phyloP scores from a whole-genome alignment of 2,329 filamentous ascomycete genomes.

The Colletotrichum liaoningense region DNA sequence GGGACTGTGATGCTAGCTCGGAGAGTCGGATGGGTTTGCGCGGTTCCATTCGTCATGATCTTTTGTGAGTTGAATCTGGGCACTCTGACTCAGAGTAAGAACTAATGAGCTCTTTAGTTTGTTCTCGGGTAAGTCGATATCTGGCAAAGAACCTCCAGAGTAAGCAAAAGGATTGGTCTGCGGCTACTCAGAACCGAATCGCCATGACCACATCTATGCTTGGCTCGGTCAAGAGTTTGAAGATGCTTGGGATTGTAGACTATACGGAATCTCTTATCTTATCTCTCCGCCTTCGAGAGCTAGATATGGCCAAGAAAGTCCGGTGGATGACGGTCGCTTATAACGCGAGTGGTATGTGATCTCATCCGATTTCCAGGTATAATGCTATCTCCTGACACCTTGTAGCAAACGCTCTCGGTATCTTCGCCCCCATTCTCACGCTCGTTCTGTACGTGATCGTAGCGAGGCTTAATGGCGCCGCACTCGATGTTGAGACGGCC shows the following conservation, averaged over 20 bases:
- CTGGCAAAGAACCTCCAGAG: constrained; percentile 15
- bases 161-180: constrained; percentile 14
- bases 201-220: constrained; percentile 44
- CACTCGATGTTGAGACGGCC: constrained; percentile 19
- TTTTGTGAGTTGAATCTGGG: constrained; percentile 35
- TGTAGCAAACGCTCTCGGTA: constrained; percentile 36
- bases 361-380: neutral
- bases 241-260: constrained; percentile 48
- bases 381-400: neutral
- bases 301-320: constrained; percentile 33
- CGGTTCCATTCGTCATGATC: constrained; percentile 52
- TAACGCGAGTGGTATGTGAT: constrained; percentile 16
- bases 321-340: constrained; percentile 35
- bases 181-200: constrained; percentile 43
- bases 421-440: constrained; percentile 26
- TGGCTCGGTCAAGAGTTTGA: constrained; percentile 48
- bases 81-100: no score
- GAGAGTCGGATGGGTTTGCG: constrained; percentile 38
- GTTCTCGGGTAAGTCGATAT: constrained; percentile 15
- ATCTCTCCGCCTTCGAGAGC: constrained; percentile 45
- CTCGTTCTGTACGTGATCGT: constrained; percentile 5
- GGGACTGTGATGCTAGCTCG: constrained; percentile 36
- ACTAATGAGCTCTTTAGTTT: neutral
- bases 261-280: constrained; percentile 47
- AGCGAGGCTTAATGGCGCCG: neutral